Conservation (phyloP, 148 eudicot species). For the Chenopodium berlandieri region DNA sequence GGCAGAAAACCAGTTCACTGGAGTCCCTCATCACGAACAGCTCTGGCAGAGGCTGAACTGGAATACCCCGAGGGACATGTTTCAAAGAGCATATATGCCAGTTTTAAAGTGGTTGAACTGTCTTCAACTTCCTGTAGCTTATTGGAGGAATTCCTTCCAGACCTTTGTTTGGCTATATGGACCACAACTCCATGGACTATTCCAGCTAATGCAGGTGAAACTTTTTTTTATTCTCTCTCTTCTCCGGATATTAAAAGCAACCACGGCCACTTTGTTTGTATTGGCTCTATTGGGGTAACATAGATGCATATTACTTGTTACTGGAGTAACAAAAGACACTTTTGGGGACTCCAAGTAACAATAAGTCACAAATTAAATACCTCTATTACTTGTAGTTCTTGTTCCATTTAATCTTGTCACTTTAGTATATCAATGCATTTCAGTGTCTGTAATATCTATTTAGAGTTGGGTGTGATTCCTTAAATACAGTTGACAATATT, state of each 20-base stretch:
- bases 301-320: too few species aligned
- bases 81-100: slow-evolving; percentile 82
- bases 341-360: too few species aligned
- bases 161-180: slow-evolving; percentile 86
- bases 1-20: slow-evolving; percentile 99
- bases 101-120: slow-evolving; percentile 56
- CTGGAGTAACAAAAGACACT: too few species aligned
- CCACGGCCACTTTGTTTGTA: too few species aligned
- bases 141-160: slow-evolving; percentile 62
- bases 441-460: too few species aligned
- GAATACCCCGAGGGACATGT: slow-evolving; percentile 98
- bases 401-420: too few species aligned
- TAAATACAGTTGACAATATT: neutral
- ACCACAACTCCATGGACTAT: slow-evolving; percentile 99
- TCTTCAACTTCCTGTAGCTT: slow-evolving; percentile 49
- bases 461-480: neutral
- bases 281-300: too few species aligned
- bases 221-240: slow-evolving; percentile 2
- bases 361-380: too few species aligned
- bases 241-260: neutral
- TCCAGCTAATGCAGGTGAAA: slow-evolving; percentile 95
- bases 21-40: slow-evolving; percentile 98
- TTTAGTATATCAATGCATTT: too few species aligned
- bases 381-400: too few species aligned
- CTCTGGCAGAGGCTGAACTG: slow-evolving; percentile 97